These are phyloP conservation scores for Lactarius psammicola DNA, from an alignment of 768 basidiomycete species.

Conservation along the genomic window DNA sequence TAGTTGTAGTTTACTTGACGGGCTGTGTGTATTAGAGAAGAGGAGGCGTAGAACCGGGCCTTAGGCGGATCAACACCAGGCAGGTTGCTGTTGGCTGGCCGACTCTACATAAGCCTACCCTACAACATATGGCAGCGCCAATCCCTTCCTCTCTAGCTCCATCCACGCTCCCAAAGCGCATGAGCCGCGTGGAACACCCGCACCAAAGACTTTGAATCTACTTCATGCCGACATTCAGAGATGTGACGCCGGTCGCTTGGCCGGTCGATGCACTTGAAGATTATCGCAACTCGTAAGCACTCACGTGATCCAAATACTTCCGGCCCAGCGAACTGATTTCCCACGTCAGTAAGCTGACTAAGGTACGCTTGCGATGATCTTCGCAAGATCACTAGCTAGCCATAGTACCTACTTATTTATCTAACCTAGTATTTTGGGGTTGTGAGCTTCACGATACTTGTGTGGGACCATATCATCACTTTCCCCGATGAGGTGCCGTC, in stretches of 20 bases:
- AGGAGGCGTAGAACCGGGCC: not conserved
- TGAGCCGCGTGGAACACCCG: not conserved
- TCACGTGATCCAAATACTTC: constrained; percentile 2
- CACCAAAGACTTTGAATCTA: not conserved
- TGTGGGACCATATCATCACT: constrained; percentile 59
- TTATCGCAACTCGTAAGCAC: constrained; percentile 8
- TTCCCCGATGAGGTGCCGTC: constrained; percentile 44
- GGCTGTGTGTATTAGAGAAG: not conserved
- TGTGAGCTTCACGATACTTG: constrained; percentile 48
- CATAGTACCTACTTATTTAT: not conserved
- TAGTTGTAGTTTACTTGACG: not conserved
- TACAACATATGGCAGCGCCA: not conserved
- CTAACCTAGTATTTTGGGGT: constrained; percentile 48
- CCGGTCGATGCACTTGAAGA: too few relatives aligned
- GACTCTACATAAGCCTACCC: not conserved
- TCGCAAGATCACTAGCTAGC: not conserved
- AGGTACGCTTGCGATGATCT: not conserved
- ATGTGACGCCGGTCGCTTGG: too few relatives aligned
- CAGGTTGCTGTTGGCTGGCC: not conserved
- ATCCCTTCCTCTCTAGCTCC: not conserved
- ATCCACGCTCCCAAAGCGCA: not conserved
- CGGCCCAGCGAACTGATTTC: not conserved
- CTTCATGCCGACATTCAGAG: too few relatives aligned
- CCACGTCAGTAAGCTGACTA: not conserved
- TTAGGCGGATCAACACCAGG: not conserved